Evolutionary conservation across 202 grass and related monocot genomes (phyloP).

Genomic region (Eragrostis tef): DNA sequence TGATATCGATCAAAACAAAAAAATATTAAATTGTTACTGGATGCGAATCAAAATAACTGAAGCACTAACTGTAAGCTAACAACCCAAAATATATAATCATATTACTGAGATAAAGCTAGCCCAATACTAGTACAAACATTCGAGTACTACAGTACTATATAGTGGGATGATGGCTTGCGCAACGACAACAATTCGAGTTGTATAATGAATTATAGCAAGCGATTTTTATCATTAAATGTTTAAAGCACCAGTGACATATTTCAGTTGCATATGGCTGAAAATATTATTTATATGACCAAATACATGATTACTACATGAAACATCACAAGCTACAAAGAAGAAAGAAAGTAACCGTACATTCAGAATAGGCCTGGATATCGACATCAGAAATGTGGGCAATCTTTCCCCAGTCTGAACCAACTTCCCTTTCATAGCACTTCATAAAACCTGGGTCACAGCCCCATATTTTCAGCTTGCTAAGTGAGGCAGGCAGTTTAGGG

Average conservation of each 20-base stretch:
- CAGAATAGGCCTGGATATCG: conserved; percentile 22
- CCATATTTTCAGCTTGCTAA: conserved; percentile 33
- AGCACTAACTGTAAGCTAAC: no score
- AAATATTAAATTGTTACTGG: no score
- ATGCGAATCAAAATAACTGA: no score
- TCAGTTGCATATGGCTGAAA: not conserved
- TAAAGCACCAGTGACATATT: no score
- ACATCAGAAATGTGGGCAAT: conserved; percentile 28
- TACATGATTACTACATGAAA: not conserved
- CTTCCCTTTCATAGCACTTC: conserved; percentile 35
- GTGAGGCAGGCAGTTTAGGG: conserved; percentile 37
- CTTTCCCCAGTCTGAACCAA: conserved; percentile 36
- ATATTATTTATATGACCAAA: not conserved
- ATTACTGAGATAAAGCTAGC: not conserved
- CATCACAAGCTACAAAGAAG: not conserved
- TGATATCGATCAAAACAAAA: not conserved
- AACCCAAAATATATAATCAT: no score
- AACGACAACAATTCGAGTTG: no score
- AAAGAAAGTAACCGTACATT: not conserved
- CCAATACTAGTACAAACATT: not conserved
- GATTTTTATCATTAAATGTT: not conserved
- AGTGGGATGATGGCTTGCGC: not conserved
- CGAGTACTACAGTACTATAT: not conserved
- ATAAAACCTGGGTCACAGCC: conserved; percentile 40
- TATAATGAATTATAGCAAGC: no score